Conservation (phyloP, 192 early-diverging fungal species). For the Diversispora epigaea region DNA sequence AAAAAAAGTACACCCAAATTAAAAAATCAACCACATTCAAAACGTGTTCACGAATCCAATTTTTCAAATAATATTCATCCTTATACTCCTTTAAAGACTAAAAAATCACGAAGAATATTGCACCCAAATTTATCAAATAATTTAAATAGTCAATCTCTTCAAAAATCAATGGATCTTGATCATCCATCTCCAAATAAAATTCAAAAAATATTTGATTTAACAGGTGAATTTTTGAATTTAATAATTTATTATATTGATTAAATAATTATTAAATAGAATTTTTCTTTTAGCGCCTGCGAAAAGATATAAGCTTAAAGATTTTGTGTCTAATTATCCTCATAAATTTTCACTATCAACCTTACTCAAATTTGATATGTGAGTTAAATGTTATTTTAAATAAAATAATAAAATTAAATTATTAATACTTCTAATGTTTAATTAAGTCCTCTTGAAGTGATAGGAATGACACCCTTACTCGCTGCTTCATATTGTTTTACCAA, state of each 20-base stretch:
- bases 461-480: slow-evolving; percentile 36
- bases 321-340: slow-evolving; percentile 1
- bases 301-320: slow-evolving; percentile 2
- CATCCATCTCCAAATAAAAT: background rate
- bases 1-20: too few relatives aligned
- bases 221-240: background rate
- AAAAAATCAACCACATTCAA: too few relatives aligned
- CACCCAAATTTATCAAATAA: background rate
- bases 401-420: background rate
- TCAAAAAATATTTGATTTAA: slow-evolving; percentile 2
- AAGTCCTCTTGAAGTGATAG: slow-evolving; percentile 36
- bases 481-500: slow-evolving; percentile 28
- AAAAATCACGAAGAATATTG: too few relatives aligned
- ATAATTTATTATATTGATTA: background rate
- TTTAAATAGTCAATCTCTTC: background rate
- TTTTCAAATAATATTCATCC: too few relatives aligned
- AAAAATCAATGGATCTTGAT: background rate
- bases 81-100: too few relatives aligned
- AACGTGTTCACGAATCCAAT: too few relatives aligned
- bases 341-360: background rate
- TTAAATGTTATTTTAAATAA: background rate
- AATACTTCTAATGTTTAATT: background rate
- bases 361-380: slow-evolving; percentile 14
- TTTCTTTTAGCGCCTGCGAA: background rate
- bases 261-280: too few relatives aligned